Base-by-base conservation (phyloP, 352 stramenopile species). In the Phytophthora macrochlamydospora region DNA sequence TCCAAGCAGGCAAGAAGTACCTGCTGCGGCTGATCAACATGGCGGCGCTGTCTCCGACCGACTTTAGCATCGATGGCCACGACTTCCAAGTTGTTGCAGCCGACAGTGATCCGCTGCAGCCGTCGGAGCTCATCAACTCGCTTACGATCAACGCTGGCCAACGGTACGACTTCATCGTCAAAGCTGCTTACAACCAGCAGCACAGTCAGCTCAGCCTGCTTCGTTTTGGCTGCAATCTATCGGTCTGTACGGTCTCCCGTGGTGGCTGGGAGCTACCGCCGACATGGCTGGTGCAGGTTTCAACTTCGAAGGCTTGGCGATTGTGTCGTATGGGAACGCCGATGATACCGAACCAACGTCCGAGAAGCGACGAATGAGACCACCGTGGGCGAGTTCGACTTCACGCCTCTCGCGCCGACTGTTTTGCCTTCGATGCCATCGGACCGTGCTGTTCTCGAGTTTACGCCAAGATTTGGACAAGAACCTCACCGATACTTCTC, bases 11-110 rank as follows among this genome's bases (percentile, higher is more conserved):
- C 18, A 24, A 24, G 18, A 28, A 61, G 8, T 77, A 80, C 8
- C 54, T 71, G 0, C 45, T 77, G 12, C 18, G 18, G 18, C 18
- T 24, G 18, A 24, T 24, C 18, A 24, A 24, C 18, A 24, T 24
- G 18, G 18, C 18, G 18, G 18, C 18, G 18, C 18, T 24, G 18
- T 24, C 52, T 40, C 56, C 68, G 6, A 67, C 75, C 50, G 58
- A 77, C 4, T 68, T 80, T 48, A 80, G 72, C 5, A 64, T 80
- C 40, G 68, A 80, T n/a, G 52, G 67, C 14, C 72, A 80, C 48
- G 49, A 63, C 0, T 24, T 24, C 18, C 18, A 24, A 24, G 18
- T 24, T 24, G 69, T 81, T 11, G 62, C 65, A 40, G 65, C 67
- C 7, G 73, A 81, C 18, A 59, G 65, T 0, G 59, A 74, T 2